These are phyloP conservation scores for Zychaea mexicana DNA, from an alignment of 371 early-diverging fungal species.

Conservation along the genomic window DNA sequence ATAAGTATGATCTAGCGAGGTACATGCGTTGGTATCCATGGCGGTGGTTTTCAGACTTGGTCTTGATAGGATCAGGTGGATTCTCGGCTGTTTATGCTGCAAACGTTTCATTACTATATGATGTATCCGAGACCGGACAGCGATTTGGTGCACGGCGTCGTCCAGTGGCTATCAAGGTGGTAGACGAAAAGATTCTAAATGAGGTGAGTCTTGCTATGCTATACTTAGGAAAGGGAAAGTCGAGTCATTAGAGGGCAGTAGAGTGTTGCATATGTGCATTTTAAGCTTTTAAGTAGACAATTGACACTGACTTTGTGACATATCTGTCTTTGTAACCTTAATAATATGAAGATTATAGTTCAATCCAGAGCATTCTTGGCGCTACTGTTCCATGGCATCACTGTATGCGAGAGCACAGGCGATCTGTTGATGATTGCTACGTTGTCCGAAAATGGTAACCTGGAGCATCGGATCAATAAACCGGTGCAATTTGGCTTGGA, in stretches of 20 bases:
- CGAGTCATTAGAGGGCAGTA: no score
- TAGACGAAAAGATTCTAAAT: slow-evolving; percentile 44
- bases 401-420: slow-evolving; percentile 42
- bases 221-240: no score
- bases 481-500: slow-evolving; percentile 13
- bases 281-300: no score
- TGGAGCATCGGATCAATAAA: slow-evolving; percentile 28
- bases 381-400: slow-evolving; percentile 39
- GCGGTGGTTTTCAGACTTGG: slow-evolving; percentile 46
- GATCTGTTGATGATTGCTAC: slow-evolving; percentile 42
- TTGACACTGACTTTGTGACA: background rate
- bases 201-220: slow-evolving; percentile 23
- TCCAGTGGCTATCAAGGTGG: slow-evolving; percentile 39
- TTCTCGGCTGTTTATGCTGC: slow-evolving; percentile 43
- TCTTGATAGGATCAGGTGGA: slow-evolving; percentile 42
- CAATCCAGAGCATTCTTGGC: slow-evolving; percentile 44
- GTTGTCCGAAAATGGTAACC: slow-evolving; percentile 35
- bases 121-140: slow-evolving; percentile 26
- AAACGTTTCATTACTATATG: slow-evolving; percentile 26
- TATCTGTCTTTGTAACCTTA: no score
- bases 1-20: slow-evolving; percentile 29
- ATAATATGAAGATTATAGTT: slow-evolving; percentile 34
- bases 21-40: slow-evolving; percentile 48
- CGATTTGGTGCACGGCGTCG: background rate
- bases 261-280: no score